phyloP scores from a whole-genome alignment of 2,329 filamentous ascomycete genomes.

The Stagonosporopsis vannaccii region DNA sequence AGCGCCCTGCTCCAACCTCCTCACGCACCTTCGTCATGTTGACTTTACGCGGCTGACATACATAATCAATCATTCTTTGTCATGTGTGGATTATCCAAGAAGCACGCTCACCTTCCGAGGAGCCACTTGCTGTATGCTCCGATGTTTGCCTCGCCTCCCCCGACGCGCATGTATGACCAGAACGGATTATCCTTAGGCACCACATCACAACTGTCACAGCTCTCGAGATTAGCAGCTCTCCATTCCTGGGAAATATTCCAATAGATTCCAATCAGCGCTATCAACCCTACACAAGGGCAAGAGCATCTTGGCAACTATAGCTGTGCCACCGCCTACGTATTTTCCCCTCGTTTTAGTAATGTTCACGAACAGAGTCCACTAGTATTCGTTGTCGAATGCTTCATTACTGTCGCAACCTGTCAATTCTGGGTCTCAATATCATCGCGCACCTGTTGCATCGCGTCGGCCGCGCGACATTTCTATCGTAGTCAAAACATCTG shows the following conservation, averaged over 20 bases:
- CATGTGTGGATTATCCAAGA: neutral
- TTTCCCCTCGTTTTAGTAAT: neutral
- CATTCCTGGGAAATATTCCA: too few relatives aligned
- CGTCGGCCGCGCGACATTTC: too few relatives aligned
- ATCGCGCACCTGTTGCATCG: too few relatives aligned
- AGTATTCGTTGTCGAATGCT: too few relatives aligned
- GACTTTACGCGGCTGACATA: conserved; percentile 4
- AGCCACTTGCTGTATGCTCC: neutral
- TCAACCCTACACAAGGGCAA: neutral
- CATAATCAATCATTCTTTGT: conserved; percentile 1
- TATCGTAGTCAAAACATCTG: too few relatives aligned
- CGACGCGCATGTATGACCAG: too few relatives aligned
- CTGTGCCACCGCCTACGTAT: neutral
- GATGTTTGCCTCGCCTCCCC: neutral
- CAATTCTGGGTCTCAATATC: too few relatives aligned
- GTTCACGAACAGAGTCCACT: too few relatives aligned
- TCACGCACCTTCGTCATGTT: conserved; percentile 2
- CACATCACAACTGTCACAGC: neutral
- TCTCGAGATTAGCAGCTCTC: too few relatives aligned
- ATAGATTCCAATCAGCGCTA: neutral
- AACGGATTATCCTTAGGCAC: neutral
- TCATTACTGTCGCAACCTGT: too few relatives aligned
- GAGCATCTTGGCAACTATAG: neutral
- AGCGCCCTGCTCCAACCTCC: conserved; percentile 2
- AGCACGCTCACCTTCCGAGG: neutral